Evolutionary conservation across 768 basidiomycete genomes (phyloP), one percentile per base, ranked within the genome.

Genomic region (Gyrodon lividus): DNA sequence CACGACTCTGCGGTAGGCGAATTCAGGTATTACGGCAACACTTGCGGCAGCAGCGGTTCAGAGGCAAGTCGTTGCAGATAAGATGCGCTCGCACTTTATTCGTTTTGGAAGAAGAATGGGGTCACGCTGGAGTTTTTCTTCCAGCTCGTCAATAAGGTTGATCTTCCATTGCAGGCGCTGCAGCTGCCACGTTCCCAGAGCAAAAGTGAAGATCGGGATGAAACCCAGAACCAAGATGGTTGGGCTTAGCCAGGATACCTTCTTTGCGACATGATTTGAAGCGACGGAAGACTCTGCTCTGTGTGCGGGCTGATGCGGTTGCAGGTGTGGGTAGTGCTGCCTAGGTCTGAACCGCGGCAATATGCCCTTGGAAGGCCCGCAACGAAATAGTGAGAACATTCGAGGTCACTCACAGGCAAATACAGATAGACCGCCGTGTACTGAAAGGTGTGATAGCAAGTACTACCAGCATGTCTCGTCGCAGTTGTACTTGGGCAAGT

Each of bases 91-190:
- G 61, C 66, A 97, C 96, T 98, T 94, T 72, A 99, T 85, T 70
- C 81, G 81, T 41, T 77, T 78, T 2, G 97, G 97, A 24, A 99
- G 73, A 22, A 74, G 62, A 50, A 99, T 80, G 1, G 96, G 87
- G 28, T 81, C 82, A 14, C 87, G 76, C 55, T 87, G 79, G 31
- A 98, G 72, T 70, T 97, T 96, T 69, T 90, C 85, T 66, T 97
- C 89, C 31, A 98, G 77, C 62, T 98, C 91, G 58, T 97, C 91
- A 55, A 98, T 98, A 45, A 99, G 77, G 46, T 83, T 81, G 40
- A 96, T 75, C 71, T 99, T 99, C 97, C 97, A 99, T 67, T 90
- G 82, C 26, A 98, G 79, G 43, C 97, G 83, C 60, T 91, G 81
- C 28, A 99, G 74, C 71, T 99, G 97, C 96, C 96, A 98, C 17